These are phyloP conservation scores for Kazachstania sp. DNA, from an alignment of 1,139 yeast genomes.

Conservation along the genomic window DNA sequence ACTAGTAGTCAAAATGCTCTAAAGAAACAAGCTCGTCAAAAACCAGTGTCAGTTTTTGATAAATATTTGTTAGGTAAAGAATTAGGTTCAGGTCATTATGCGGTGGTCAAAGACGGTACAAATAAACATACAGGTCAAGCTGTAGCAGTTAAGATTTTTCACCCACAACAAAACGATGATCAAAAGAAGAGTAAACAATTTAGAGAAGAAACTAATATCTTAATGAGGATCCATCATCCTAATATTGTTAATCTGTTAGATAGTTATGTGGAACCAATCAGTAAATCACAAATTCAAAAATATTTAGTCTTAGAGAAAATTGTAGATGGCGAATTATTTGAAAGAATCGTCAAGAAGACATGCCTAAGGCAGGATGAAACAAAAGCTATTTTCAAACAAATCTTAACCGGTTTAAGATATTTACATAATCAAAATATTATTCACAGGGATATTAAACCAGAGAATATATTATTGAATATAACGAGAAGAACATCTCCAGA, in stretches of 20 bases:
- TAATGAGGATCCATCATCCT: conserved; percentile 59
- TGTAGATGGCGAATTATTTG: conserved; percentile 67
- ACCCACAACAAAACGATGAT: conserved; percentile 52
- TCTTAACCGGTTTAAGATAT: conserved; percentile 53
- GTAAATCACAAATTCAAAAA: conserved; percentile 47
- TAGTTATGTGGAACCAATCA: conserved; percentile 60
- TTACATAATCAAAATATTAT: conserved; percentile 57
- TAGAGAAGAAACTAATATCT: conserved; percentile 58
- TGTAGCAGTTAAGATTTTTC: conserved; percentile 71
- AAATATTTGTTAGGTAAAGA: conserved; percentile 53
- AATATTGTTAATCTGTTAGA: conserved; percentile 62
- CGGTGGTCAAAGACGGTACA: conserved; percentile 63
- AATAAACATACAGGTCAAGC: conserved; percentile 48
- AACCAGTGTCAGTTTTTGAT: conserved; percentile 40
- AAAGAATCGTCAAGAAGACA: conserved; percentile 56
- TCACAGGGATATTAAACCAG: conserved; percentile 74
- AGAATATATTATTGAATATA: conserved; percentile 59
- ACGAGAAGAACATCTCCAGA: conserved; percentile 35
- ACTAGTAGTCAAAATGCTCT: conserved; percentile 21
- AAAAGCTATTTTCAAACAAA: conserved; percentile 49
- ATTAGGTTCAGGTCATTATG: conserved; percentile 71
- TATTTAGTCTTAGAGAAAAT: conserved; percentile 65
- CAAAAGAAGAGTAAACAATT: conserved; percentile 41
- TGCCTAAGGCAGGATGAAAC: conserved; percentile 55
- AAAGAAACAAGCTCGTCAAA: conserved; percentile 12